Evolutionary conservation across 2,329 filamentous ascomycete species (phyloP), one percentile per base, ranked within the genome.

Genomic region (Calonectria leucothoes): DNA sequence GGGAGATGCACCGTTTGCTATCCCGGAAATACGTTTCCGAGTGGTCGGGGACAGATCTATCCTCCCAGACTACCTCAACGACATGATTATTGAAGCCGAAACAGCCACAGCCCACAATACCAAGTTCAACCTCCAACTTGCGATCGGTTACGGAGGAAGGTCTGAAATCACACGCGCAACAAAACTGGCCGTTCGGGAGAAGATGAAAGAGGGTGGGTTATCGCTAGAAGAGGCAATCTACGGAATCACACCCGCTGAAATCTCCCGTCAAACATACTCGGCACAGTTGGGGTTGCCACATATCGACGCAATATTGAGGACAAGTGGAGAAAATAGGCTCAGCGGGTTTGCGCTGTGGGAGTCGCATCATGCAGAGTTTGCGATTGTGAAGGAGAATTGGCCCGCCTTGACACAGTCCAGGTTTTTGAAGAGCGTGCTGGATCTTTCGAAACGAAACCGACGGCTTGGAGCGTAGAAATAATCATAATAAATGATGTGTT

Each of bases 301-400:
- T 20, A 66, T 71, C 15, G 69, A 71, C 37, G 61, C 69, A 7
- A 71, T 71, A 27, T n/a, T 71, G 51, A 33, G 69, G 25, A 71
- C 61, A 6, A 66, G 69, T 27, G 69, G 69, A 6, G 69, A 71
- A 29, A 71, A 71, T 12, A 66, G 69, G n/a, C 61, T 71, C n/a
- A 71, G 69, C 15, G 69, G 69, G 2, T 71, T 71, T 33, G 69
- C 69, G 5, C 29, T 71, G 37, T 71, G 69, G 69, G 69, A 71
- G 69, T 71, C 69, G 15, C 63, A 71, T n/a, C 69, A 71, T 35
- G 69, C 69, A 6, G 69, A 71, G 23, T 71, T 71, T 51, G 69
- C n/a, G 0, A 66, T 71, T 61, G 23, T 71, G 7, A 23, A 71
- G n/a, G 69, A 71, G 61, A 71, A 71, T 23, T 71, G 69, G 69